These are phyloP conservation scores for Umbelopsis sp. DNA, from an alignment of 192 early-diverging fungal genomes.

Conservation along the genomic window DNA sequence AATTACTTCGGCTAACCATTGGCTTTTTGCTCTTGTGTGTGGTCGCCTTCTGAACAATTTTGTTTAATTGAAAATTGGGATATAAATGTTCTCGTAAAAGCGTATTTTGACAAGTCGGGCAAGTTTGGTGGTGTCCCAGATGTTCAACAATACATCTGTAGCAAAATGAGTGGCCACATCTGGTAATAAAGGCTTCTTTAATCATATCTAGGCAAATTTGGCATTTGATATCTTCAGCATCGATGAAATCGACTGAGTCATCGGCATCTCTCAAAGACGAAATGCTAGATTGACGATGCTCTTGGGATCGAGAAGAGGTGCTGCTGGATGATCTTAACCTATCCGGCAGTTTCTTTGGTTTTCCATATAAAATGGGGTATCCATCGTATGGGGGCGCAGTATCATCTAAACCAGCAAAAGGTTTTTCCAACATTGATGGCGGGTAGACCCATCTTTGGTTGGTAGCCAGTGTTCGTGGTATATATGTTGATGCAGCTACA, in stretches of 20 bases:
- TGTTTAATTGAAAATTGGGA: conserved; percentile 70
- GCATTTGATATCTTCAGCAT: conserved; percentile 15
- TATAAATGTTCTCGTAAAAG: conserved; percentile 71
- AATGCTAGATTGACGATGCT: background rate
- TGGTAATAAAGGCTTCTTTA: conserved; percentile 73
- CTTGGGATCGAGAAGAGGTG: background rate
- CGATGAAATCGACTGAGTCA: conserved; percentile 4
- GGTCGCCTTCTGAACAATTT: conserved; percentile 11
- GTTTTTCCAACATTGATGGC: background rate
- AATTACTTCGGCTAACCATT: background rate
- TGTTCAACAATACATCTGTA: conserved; percentile 76
- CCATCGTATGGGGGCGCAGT: conserved; percentile 12
- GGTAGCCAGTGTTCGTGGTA: background rate
- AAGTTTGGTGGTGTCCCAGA: conserved; percentile 57
- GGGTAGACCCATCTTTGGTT: conserved; percentile 4
- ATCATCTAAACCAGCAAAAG: conserved; percentile 14
- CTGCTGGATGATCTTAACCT: conserved; percentile 1
- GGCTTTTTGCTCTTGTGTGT: background rate
- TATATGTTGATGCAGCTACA: background rate
- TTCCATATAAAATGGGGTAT: conserved; percentile 1
- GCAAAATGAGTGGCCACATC: conserved; percentile 89
- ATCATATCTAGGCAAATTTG: conserved; percentile 79
- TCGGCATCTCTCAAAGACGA: background rate
- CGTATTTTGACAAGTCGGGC: conserved; percentile 69
- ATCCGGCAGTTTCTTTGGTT: background rate